These are phyloP conservation scores for Takashimella tepidaria DNA, from an alignment of 1,284 basidiomycete species.

Conservation along the genomic window DNA sequence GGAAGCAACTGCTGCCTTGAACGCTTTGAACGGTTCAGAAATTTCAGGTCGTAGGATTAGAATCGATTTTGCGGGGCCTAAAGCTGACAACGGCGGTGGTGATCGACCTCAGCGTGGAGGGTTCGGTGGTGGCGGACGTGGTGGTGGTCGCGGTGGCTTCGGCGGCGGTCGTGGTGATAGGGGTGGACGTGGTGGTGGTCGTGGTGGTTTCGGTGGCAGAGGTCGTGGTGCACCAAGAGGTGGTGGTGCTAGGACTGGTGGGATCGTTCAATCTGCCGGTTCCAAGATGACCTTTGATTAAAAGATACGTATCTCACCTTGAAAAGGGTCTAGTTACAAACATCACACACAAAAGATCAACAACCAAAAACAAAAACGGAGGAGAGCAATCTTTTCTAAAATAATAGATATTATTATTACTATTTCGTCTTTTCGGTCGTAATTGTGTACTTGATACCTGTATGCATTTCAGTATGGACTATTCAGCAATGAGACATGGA, in stretches of 20 bases:
- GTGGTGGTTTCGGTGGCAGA: slow-evolving; percentile 38
- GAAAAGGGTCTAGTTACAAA: too few species aligned
- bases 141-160: slow-evolving; percentile 30
- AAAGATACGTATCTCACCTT: slow-evolving; percentile 1
- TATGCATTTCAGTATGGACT: too few species aligned
- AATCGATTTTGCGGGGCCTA: slow-evolving; percentile 85
- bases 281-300: slow-evolving; percentile 74
- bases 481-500: too few species aligned
- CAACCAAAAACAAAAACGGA: too few species aligned
- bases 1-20: slow-evolving; percentile 74
- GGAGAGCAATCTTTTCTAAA: too few species aligned
- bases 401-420: too few species aligned
- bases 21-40: slow-evolving; percentile 63
- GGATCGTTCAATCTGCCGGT: slow-evolving; percentile 67
- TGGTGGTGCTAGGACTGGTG: slow-evolving; percentile 61
- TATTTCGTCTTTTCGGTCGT: too few species aligned
- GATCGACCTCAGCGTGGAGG: slow-evolving; percentile 52
- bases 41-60: slow-evolving; percentile 78
- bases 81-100: slow-evolving; percentile 59
- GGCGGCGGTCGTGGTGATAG: slow-evolving; percentile 50
- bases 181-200: slow-evolving; percentile 47
- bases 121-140: slow-evolving; percentile 46
- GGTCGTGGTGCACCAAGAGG: slow-evolving; percentile 52
- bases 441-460: too few species aligned
- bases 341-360: too few species aligned